Evolutionary conservation across 805 yeast genomes (phyloP), one percentile per base, ranked within the genome.

Genomic region (Scheffersomyces coipomensis): DNA sequence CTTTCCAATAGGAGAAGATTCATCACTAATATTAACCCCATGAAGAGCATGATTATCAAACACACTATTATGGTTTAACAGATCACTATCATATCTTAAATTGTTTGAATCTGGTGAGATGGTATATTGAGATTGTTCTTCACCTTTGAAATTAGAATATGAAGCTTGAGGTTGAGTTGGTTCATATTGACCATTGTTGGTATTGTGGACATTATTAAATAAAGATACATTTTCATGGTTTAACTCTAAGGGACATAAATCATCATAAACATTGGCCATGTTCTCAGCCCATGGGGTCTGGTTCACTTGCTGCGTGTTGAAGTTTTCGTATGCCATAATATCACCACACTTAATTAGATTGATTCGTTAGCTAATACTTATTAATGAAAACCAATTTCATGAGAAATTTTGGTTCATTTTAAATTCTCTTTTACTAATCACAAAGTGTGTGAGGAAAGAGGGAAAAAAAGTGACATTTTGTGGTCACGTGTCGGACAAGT

Each of bases 191-290:
- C 27, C 27, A 21, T 19, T 39, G 34, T 19, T 29, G 17, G n/a
- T 12, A 6, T 6, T 21, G 16, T 3, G 24, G 27, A 1, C 29
- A 11, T 32, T 19, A 24, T 46, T 46, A 21, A 43, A 38, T n/a
- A 38, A 26, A 19, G 27, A 23, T 15, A 46, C 19, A 29, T 46
- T 46, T 29, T 45, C 47, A n/a, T 43, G 49, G 22, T 43, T 45
- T 25, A 45, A 43, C 31, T 43, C 47, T 21, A 34, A 23, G 3
- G 19, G 26, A 19, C 17, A 37, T 21, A 26, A 17, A 12, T 40
- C 38, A 32, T 34, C 24, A 25, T 17, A 34, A 19, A 15, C 32
- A 18, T 31, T 27, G 13, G 5, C 13, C 18, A n/a, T n/a, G n/a
- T n/a, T n/a, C n/a, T n/a, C n/a, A n/a, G n/a, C n/a, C n/a, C n/a